Percentiles rank a stretch among this genome's conserved stretches.
phyloP scores from a whole-genome alignment of 2,329 filamentous ascomycete species.

The Ceratocystis eucalypticola region DNA sequence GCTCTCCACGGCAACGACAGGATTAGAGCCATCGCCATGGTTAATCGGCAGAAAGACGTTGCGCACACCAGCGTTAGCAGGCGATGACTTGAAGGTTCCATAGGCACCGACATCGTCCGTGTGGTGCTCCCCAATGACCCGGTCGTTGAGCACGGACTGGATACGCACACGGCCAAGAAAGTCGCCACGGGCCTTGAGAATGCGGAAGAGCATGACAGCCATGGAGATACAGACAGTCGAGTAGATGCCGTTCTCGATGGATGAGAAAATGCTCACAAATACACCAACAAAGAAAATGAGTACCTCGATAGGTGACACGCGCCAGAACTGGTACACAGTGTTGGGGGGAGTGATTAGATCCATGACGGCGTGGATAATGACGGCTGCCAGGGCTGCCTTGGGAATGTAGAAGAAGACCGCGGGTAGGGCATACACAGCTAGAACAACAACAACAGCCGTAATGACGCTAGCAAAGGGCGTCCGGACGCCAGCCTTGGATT shows the following conservation, averaged over 20 bases:
- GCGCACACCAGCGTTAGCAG: conserved; percentile 34
- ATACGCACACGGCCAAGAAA: conserved; percentile 71
- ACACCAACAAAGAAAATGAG: conserved; percentile 78
- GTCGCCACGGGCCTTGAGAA: conserved; percentile 63
- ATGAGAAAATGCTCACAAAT: conserved; percentile 64
- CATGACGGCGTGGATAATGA: conserved; percentile 84
- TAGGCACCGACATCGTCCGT: conserved; percentile 37
- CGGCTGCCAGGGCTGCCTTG: conserved; percentile 57
- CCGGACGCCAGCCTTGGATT: conserved; percentile 82
- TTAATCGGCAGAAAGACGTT: conserved; percentile 80
- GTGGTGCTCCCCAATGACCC: conserved; percentile 50
- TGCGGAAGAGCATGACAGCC: conserved; percentile 60
- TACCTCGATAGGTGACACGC: conserved; percentile 68
- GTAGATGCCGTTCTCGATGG: conserved; percentile 79
- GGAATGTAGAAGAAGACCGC: conserved; percentile 85
- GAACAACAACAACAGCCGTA: conserved; percentile 65
- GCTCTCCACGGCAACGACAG: conserved; percentile 59
- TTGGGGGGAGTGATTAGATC: conserved; percentile 75
- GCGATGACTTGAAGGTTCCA: conserved; percentile 38
- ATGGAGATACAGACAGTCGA: conserved; percentile 58
- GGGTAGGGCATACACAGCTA: conserved; percentile 72
- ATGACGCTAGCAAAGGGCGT: conserved; percentile 79
- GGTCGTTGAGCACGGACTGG: conserved; percentile 69
- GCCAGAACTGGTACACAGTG: conserved; percentile 78
- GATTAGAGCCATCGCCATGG: conserved; percentile 84